phyloP scores from a whole-genome alignment of 805 yeast genomes.

The Candida tibetensis region DNA sequence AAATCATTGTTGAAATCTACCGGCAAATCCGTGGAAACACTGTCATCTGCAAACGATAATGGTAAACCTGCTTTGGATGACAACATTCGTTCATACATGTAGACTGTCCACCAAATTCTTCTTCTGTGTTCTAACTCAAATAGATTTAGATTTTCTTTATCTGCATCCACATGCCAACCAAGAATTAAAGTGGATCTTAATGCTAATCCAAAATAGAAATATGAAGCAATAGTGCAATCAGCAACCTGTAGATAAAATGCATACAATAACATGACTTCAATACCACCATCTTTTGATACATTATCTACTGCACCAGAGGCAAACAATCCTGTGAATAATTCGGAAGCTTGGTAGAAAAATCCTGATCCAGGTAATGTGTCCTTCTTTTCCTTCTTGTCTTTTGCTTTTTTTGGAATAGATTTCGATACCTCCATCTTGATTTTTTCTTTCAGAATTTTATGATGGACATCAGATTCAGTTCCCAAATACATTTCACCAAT shows the following conservation, averaged over 20 bases:
- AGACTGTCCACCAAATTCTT: constrained; percentile 49
- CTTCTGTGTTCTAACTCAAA: constrained; percentile 54
- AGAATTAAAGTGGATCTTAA: constrained; percentile 66
- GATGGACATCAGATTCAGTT: constrained; percentile 63
- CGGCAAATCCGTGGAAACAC: constrained; percentile 76
- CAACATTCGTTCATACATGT: constrained; percentile 64
- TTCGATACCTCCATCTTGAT: constrained; percentile 5
- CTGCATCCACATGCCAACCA: constrained; percentile 84
- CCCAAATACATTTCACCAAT: constrained; percentile 83
- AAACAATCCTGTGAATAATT: constrained; percentile 69
- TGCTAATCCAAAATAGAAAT: constrained; percentile 77
- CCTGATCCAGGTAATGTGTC: constrained; percentile 71
- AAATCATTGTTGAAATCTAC: constrained; percentile 62
- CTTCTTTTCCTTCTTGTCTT: constrained; percentile 17
- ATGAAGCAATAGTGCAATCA: constrained; percentile 78
- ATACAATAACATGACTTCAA: constrained; percentile 69
- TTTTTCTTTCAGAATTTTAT: constrained; percentile 34
- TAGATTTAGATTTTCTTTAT: constrained; percentile 53
- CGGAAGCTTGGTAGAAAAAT: constrained; percentile 77
- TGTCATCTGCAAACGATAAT: constrained; percentile 72
- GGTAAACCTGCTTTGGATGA: constrained; percentile 83
- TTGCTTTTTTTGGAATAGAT: constrained; percentile 8
- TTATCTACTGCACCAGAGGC: constrained; percentile 79
- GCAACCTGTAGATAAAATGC: constrained; percentile 83
- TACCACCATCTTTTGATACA: constrained; percentile 74